A percentile compares a stretch with the other conserved stretches of the same genome.
These are phyloP conservation scores for Aspergillus sp. DNA, from an alignment of 2,329 filamentous ascomycete species.

Conservation along the genomic window DNA sequence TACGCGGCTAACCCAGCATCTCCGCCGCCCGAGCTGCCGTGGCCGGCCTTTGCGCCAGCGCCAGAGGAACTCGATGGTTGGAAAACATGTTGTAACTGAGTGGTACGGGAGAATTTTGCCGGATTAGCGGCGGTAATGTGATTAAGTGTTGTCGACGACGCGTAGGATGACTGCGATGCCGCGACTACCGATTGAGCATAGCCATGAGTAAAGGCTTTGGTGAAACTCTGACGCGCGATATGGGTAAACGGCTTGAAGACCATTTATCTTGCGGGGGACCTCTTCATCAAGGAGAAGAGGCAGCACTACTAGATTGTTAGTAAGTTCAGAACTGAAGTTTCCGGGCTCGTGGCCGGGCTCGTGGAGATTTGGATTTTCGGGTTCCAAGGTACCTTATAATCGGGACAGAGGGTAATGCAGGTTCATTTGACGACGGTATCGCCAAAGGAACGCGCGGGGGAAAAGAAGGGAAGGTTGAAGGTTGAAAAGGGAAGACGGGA, in stretches of 20 bases:
- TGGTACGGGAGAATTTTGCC: conserved; percentile 52
- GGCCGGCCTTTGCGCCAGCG: conserved; percentile 56
- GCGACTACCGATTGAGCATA: conserved; percentile 98
- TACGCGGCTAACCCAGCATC: conserved; percentile 81
- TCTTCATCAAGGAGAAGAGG: conserved; percentile 67
- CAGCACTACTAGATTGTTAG: conserved; percentile 40
- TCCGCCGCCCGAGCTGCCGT: conserved; percentile 53
- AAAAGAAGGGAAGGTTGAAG: conserved; percentile 5
- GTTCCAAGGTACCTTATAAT: conserved; percentile 57
- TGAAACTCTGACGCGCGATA: conserved; percentile 96
- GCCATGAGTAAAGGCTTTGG: conserved; percentile 95
- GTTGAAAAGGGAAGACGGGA: neutral
- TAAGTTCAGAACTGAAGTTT: neutral
- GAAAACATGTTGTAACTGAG: conserved; percentile 77
- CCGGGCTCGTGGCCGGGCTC: neutral
- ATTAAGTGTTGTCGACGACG: conserved; percentile 61
- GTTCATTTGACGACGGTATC: conserved; percentile 97
- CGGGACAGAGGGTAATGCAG: conserved; percentile 71
- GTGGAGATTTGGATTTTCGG: neutral
- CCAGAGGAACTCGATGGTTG: conserved; percentile 57
- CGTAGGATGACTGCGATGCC: conserved; percentile 82
- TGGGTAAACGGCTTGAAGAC: conserved; percentile 67
- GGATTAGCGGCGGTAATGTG: conserved; percentile 51
- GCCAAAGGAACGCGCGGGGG: conserved; percentile 82
- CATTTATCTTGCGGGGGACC: conserved; percentile 80